Conservation (phyloP, 2,329 filamentous ascomycete species). For the Aspergillus arachidicola region DNA sequence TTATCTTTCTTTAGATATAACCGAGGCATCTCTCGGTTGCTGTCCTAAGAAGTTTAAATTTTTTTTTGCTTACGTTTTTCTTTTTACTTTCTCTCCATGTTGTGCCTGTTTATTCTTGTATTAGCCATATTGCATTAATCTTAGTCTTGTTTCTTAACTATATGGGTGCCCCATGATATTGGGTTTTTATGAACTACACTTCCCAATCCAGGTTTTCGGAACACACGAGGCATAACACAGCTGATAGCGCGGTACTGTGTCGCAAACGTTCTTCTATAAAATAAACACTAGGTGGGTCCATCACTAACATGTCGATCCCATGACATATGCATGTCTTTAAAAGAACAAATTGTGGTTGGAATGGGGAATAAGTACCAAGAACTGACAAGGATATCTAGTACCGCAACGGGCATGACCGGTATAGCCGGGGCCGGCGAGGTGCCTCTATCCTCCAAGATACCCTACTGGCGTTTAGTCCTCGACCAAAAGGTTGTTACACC, state of each 20-base stretch:
- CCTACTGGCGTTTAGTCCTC: slow-evolving; percentile 33
- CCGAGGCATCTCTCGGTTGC: slow-evolving; percentile 8
- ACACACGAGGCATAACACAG: background rate
- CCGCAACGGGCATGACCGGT: slow-evolving; percentile 2
- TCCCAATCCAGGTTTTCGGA: background rate
- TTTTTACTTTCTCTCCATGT: background rate
- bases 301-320: background rate
- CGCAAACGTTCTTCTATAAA: background rate
- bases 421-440: slow-evolving; percentile 12
- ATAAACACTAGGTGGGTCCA: slow-evolving; percentile 3
- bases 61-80: background rate
- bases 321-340: background rate
- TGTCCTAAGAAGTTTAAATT: background rate
- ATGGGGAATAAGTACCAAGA: background rate
- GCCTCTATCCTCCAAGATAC: slow-evolving; percentile 26
- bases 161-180: background rate
- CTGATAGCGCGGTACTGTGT: background rate
- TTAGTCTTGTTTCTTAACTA: background rate
- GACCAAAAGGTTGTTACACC: slow-evolving; percentile 35
- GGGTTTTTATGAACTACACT: background rate
- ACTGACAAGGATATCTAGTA: background rate
- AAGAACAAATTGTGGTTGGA: background rate
- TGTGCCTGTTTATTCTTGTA: background rate
- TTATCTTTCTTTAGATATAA: background rate
- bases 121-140: background rate